phyloP scores from a whole-genome alignment of 331 rosid genomes.

The Telfairia occidentalis region DNA sequence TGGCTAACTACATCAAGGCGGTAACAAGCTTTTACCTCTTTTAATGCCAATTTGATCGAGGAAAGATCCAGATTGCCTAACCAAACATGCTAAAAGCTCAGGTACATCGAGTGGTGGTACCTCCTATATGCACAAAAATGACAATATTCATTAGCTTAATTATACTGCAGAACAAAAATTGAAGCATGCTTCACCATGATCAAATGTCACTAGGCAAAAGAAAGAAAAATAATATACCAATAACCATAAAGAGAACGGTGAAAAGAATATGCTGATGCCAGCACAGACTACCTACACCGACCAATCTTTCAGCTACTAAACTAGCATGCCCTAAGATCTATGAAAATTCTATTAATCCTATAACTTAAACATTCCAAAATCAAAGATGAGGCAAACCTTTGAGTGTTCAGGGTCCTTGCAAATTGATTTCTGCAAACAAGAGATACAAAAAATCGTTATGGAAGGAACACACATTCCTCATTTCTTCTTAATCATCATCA shows the following conservation, averaged over 20 bases:
- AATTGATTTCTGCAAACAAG: constrained; percentile 61
- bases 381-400: constrained; percentile 44
- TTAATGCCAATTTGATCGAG: constrained; percentile 87
- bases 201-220: not conserved
- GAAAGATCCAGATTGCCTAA: constrained; percentile 76
- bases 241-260: not conserved
- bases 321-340: not conserved
- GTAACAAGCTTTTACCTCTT: constrained; percentile 35
- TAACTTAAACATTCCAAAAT: not conserved
- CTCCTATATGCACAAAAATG: constrained; percentile 36
- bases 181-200: not conserved
- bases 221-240: not conserved
- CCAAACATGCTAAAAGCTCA: constrained; percentile 88
- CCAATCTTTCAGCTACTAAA: not conserved
- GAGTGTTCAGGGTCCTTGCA: constrained; percentile 63
- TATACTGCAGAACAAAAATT: not conserved
- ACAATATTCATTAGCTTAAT: constrained; percentile 13
- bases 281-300: not conserved
- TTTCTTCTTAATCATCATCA: not conserved
- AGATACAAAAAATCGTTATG: not conserved
- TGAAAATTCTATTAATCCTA: not conserved
- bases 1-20: not conserved
- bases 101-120: constrained; percentile 83
- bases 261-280: not conserved
- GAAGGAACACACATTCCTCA: not conserved